Conservation (phyloP, 2,329 filamentous ascomycete species). For the Fusarium siculi region DNA sequence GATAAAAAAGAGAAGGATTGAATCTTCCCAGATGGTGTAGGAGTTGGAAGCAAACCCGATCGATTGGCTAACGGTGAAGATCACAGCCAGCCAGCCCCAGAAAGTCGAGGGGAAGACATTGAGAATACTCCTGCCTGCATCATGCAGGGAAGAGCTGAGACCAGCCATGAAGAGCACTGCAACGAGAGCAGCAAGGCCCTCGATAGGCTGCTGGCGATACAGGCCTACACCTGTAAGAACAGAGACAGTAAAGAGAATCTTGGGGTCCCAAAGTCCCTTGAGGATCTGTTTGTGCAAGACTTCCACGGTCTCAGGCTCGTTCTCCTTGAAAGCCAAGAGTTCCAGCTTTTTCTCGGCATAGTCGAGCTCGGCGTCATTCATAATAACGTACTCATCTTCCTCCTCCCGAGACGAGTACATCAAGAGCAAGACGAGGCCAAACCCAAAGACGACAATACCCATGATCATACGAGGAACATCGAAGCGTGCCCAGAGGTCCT, state of each 20-base stretch:
- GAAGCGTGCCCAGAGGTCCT: constrained; percentile 90
- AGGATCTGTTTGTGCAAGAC: constrained; percentile 48
- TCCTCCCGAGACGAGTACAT: constrained; percentile 74
- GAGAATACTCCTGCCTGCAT: constrained; percentile 55
- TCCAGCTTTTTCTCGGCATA: constrained; percentile 68
- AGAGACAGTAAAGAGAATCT: constrained; percentile 47
- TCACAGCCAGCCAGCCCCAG: constrained; percentile 87
- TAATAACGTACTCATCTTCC: constrained; percentile 64
- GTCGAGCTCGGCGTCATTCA: constrained; percentile 68
- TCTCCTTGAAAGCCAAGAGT: constrained; percentile 53
- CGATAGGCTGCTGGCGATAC: constrained; percentile 48
- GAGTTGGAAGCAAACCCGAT: constrained; percentile 96
- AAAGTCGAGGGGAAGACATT: constrained; percentile 75
- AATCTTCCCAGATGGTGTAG: constrained; percentile 98
- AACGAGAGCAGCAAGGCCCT: constrained; percentile 54
- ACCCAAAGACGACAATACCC: constrained; percentile 77
- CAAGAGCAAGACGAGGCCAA: constrained; percentile 74
- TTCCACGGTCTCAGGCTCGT: constrained; percentile 55
- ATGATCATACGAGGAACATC: constrained; percentile 86
- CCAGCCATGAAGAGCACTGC: constrained; percentile 53
- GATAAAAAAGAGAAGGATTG: constrained; percentile 91
- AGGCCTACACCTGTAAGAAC: constrained; percentile 45
- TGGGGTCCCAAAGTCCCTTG: constrained; percentile 50
- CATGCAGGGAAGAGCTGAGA: constrained; percentile 55
- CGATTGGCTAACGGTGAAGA: constrained; percentile 89